These are phyloP conservation scores for Pugionium cornutum DNA, from an alignment of 345 rosid genomes.

Conservation along the genomic window DNA sequence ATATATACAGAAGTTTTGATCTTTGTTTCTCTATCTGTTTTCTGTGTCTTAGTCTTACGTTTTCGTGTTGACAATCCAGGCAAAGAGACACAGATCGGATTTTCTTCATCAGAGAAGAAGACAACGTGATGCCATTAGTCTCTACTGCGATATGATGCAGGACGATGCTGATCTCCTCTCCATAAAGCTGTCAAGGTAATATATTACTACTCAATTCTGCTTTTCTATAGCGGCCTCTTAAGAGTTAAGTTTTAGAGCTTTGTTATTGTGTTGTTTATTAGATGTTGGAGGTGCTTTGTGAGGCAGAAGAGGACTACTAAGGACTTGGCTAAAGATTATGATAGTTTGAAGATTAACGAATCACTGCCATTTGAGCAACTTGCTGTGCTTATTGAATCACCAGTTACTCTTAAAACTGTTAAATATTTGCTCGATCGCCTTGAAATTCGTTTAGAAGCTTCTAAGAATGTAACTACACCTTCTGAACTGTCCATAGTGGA, in stretches of 20 bases:
- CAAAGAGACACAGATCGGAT: slow-evolving; percentile 85
- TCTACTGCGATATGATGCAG: slow-evolving; percentile 55
- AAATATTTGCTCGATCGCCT: slow-evolving; percentile 76
- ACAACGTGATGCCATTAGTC: slow-evolving; percentile 51
- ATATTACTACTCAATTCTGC: not conserved
- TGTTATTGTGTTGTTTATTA: slow-evolving; percentile 29
- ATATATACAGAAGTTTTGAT: not conserved
- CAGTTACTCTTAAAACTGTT: slow-evolving; percentile 55
- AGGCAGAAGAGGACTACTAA: slow-evolving; percentile 64
- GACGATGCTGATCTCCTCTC: slow-evolving; percentile 82
- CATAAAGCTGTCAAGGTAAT: slow-evolving; percentile 70
- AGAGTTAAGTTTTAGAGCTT: not conserved
- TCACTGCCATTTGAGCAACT: slow-evolving; percentile 84
- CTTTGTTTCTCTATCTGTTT: not conserved
- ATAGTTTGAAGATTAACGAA: slow-evolving; percentile 62
- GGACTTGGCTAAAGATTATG: slow-evolving; percentile 67
- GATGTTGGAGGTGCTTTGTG: slow-evolving; percentile 90
- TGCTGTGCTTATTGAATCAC: slow-evolving; percentile 71
- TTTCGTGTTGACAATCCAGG: slow-evolving; percentile 46
- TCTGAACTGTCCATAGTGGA: slow-evolving; percentile 47
- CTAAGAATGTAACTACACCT: slow-evolving; percentile 42
- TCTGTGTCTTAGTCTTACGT: slow-evolving; percentile 18
- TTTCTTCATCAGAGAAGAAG: slow-evolving; percentile 83
- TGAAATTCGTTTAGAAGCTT: slow-evolving; percentile 72
- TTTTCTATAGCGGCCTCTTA: not conserved